These are phyloP conservation scores for Diutina catenulata DNA, from an alignment of 1,139 yeast genomes.

Conservation along the genomic window DNA sequence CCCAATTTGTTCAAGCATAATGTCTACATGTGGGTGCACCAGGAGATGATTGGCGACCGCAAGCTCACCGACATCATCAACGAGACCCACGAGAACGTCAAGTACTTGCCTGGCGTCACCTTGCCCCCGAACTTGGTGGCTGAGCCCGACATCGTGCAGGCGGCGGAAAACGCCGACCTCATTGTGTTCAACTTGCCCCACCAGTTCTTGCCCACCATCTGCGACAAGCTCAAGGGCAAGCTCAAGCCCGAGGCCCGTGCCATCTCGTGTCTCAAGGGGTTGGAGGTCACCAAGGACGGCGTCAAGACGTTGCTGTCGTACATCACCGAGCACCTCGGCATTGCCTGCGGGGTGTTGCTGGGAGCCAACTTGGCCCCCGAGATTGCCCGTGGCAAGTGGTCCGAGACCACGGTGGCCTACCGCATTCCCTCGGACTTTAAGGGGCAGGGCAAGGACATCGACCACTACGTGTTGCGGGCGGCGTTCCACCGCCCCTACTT, in stretches of 20 bases:
- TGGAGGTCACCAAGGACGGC: conserved; percentile 71
- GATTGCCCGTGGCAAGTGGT: conserved; percentile 87
- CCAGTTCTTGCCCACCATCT: conserved; percentile 70
- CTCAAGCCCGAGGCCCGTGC: conserved; percentile 65
- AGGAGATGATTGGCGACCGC: conserved; percentile 61
- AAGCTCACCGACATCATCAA: conserved; percentile 82
- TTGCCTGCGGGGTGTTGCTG: conserved; percentile 86
- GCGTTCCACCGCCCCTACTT: conserved; percentile 92
- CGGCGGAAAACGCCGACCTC: conserved; percentile 70
- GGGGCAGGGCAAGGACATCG: conserved; percentile 68
- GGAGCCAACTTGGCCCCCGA: conserved; percentile 96
- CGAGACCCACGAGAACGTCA: conserved; percentile 77
- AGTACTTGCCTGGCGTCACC: conserved; percentile 69
- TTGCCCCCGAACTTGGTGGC: conserved; percentile 77
- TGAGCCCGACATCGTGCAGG: conserved; percentile 64
- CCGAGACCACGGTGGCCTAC: conserved; percentile 92
- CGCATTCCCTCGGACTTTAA: conserved; percentile 55
- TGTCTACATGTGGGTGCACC: conserved; percentile 93
- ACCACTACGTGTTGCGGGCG: conserved; percentile 52
- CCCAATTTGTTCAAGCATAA: conserved; percentile 52
- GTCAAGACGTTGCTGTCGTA: conserved; percentile 69
- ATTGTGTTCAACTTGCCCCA: conserved; percentile 88
- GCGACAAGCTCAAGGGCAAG: conserved; percentile 65
- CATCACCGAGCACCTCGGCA: conserved; percentile 64
- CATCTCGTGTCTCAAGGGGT: conserved; percentile 86